Evolutionary conservation across 2,329 filamentous ascomycete genomes (phyloP), one percentile per base, ranked within the genome.

Genomic region (Pseudogymnoascus verrucosus): DNA sequence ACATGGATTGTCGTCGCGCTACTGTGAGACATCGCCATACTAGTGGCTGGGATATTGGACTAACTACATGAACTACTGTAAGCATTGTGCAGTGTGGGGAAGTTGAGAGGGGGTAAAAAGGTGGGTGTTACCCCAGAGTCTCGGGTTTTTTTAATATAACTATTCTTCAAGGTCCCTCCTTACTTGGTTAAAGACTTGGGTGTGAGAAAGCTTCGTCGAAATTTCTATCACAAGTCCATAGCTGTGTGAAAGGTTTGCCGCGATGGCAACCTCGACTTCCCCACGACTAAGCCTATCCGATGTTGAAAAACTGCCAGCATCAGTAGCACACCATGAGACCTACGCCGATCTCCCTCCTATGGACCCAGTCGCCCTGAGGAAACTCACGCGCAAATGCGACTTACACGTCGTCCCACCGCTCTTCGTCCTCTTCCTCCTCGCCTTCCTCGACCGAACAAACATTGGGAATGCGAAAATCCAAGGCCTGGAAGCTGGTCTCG

Each of bases 361-460:
- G 39, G 64, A 66, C 36, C 64, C 62, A 10, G 64, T 36, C 5
- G 65, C 63, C 16, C 62, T 66, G 61, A 70, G 64, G 39, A 63
- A 42, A 14, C 65, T 69, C 28, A 54, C 68, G 8, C 28, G 63
- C 16, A 71, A 71, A 37, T 60, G 67, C 14, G 69, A 71, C 61
- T 26, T 68, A 0, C 65, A 67, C 51, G 62, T 71, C 36, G 51
- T 70, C 2, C 68, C 68, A 16, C 62, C 63, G 2, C 65, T 90
- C 6, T 86, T 84, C 63, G 78, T 91, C 59, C 80, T 92, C 36
- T 92, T 92, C 70, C 80, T 93, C 1, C 80, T 91, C 62, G 88
- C 87, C 65, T 92, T 91, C 73, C 80, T 92, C 47, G 86, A 89
- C 71, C 81, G 88, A 12, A 92, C 90, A 26, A 93, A 95, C 70